Evolutionary conservation across 1,284 basidiomycete species (phyloP).

Genomic region (Apiotrichum akiyoshidainum): DNA sequence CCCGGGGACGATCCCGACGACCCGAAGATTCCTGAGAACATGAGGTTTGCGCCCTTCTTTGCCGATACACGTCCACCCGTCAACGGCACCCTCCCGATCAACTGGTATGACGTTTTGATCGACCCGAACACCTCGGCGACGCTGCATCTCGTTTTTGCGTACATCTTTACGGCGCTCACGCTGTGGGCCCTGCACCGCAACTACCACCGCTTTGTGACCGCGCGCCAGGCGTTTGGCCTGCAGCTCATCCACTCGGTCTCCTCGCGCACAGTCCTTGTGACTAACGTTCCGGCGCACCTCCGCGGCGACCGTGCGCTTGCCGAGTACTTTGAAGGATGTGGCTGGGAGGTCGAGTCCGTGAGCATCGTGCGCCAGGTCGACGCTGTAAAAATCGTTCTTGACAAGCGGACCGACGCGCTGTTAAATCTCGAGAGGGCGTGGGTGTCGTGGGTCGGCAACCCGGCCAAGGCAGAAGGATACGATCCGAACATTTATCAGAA

Average conservation of each 20-base stretch:
- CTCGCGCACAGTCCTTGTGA: slow-evolving; percentile 86
- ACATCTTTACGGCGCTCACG: slow-evolving; percentile 81
- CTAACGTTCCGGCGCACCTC: slow-evolving; percentile 75
- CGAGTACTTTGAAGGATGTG: slow-evolving; percentile 81
- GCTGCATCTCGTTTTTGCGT: slow-evolving; percentile 87
- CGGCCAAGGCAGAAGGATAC: slow-evolving; percentile 58
- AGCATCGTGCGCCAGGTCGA: slow-evolving; percentile 81
- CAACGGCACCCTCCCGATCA: slow-evolving; percentile 9
- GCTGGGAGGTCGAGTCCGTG: slow-evolving; percentile 59
- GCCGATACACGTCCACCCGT: neutral
- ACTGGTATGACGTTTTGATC: slow-evolving; percentile 65
- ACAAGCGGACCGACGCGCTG: slow-evolving; percentile 72
- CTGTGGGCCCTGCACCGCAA: slow-evolving; percentile 83
- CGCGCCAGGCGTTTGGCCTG: slow-evolving; percentile 86
- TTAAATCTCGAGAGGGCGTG: slow-evolving; percentile 76
- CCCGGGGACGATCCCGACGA: slow-evolving; percentile 55
- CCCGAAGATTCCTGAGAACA: neutral
- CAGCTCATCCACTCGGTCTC: slow-evolving; percentile 92
- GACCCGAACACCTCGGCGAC: slow-evolving; percentile 81
- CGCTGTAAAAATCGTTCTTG: slow-evolving; percentile 67
- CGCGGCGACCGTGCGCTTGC: slow-evolving; percentile 79
- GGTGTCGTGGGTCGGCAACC: slow-evolving; percentile 89
- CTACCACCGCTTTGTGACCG: slow-evolving; percentile 83
- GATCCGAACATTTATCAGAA: slow-evolving; percentile 35
- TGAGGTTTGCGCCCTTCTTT: neutral